Conservation (phyloP, 78 protist species). For the Abeoforma whisleri region DNA sequence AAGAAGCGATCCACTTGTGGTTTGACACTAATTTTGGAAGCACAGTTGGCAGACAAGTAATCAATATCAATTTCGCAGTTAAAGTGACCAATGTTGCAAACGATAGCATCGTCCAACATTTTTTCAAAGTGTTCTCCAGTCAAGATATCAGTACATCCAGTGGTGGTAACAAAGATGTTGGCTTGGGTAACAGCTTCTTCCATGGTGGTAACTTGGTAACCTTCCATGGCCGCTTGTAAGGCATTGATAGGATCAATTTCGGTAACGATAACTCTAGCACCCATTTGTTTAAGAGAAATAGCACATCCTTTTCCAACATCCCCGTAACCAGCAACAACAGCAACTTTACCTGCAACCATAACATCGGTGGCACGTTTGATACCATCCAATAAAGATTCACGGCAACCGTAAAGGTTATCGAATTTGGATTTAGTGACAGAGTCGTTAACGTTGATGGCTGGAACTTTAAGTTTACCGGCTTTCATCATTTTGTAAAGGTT, state of each 20-base stretch:
- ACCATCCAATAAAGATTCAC: slow-evolving; percentile 96
- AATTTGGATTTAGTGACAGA: slow-evolving; percentile 97
- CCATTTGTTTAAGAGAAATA: slow-evolving; percentile 69
- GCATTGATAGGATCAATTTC: slow-evolving; percentile 99
- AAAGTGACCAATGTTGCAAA: slow-evolving; percentile 99
- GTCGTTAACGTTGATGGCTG: slow-evolving; percentile 99
- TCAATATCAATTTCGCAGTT: slow-evolving; percentile 96
- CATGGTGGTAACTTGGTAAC: slow-evolving; percentile 75
- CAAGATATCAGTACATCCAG: slow-evolving; percentile 93
- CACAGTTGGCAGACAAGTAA: slow-evolving; percentile 64
- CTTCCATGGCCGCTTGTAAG: slow-evolving; percentile 98
- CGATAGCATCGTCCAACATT: slow-evolving; percentile 96
- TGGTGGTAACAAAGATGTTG: slow-evolving; percentile 94
- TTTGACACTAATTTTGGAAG: slow-evolving; percentile 78
- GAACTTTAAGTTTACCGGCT: slow-evolving; percentile 78
- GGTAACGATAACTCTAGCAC: slow-evolving; percentile 87
- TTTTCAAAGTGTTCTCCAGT: slow-evolving; percentile 68
- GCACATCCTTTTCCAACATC: slow-evolving; percentile 99
- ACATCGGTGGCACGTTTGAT: slow-evolving; percentile 98
- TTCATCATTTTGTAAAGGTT: slow-evolving; percentile 80
- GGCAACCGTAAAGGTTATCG: slow-evolving; percentile 98
- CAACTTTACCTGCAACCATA: slow-evolving; percentile 95
- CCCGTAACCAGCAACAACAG: slow-evolving; percentile 92
- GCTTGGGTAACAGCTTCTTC: slow-evolving; percentile 71
- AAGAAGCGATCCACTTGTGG: slow-evolving; percentile 92